phyloP scores from a whole-genome alignment of 768 basidiomycete genomes.

The Rhodotorula paludigena region DNA sequence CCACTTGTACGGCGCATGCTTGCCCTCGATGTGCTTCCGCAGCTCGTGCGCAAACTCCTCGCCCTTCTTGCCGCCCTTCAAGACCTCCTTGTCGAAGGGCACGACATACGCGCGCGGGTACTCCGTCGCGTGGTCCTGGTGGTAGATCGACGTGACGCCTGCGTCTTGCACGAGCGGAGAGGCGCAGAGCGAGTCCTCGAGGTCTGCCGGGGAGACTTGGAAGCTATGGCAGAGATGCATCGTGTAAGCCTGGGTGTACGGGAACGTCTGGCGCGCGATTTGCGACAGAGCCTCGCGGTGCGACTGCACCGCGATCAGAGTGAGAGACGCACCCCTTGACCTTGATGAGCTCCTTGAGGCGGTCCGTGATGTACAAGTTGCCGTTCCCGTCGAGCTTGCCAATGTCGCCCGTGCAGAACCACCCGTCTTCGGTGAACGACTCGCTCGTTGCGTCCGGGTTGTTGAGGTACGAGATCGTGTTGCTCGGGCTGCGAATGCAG shows the following conservation, averaged over 20 bases:
- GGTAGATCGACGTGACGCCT: constrained; percentile 40
- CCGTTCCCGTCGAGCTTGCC: constrained; percentile 39
- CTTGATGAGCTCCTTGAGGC: constrained; percentile 44
- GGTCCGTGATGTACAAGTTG: constrained; percentile 35
- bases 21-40: constrained; percentile 36
- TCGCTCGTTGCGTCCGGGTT: constrained; percentile 39
- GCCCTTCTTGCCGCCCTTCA: constrained; percentile 29
- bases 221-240: constrained; percentile 23
- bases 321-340: constrained; percentile 38
- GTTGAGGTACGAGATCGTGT: constrained; percentile 42
- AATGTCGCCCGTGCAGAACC: constrained; percentile 44
- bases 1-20: constrained; percentile 44
- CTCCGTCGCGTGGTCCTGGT: constrained; percentile 43
- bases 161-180: constrained; percentile 41
- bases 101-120: constrained; percentile 42
- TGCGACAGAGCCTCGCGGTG: no score
- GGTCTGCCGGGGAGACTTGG: constrained; percentile 43
- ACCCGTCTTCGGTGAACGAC: constrained; percentile 35
- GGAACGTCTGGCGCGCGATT: no score
- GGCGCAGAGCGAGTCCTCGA: constrained; percentile 42
- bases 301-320: not conserved
- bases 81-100: constrained; percentile 38
- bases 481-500: constrained; percentile 33
- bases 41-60: constrained; percentile 32
- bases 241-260: no score